Evolutionary conservation across 345 rosid genomes (phyloP).

Genomic region (Nasturtium officinale): DNA sequence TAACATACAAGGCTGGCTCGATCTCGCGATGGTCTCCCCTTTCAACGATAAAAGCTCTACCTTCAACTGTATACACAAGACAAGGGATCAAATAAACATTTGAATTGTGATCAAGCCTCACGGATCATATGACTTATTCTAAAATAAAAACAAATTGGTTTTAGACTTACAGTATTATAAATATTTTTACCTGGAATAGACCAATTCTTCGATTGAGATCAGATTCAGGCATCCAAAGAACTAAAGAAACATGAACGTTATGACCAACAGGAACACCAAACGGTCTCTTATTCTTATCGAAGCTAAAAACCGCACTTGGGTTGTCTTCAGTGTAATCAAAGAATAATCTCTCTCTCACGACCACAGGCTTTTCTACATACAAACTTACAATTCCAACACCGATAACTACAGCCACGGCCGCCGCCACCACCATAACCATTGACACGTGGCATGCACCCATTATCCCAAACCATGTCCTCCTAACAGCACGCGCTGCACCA

Average conservation of each 20-base stretch:
- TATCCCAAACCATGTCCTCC: constrained; percentile 56
- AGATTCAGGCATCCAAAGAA: constrained; percentile 79
- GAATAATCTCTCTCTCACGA: constrained; percentile 55
- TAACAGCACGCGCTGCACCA: constrained; percentile 28
- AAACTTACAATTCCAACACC: constrained; percentile 61
- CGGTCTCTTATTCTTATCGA: constrained; percentile 26
- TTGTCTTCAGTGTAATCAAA: constrained; percentile 68
- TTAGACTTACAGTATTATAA: too few species aligned
- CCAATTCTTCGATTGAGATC: constrained; percentile 66
- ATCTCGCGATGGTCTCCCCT: constrained; percentile 54
- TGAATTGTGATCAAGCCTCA: background rate
- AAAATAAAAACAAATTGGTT: too few species aligned
- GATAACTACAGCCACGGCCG: constrained; percentile 52
- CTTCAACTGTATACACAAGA: constrained; percentile 50
- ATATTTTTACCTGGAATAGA: constrained; percentile 78
- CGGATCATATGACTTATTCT: background rate
- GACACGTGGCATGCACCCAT: constrained; percentile 60
- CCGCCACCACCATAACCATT: constrained; percentile 47
- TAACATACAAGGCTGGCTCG: constrained; percentile 79
- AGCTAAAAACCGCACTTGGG: constrained; percentile 57
- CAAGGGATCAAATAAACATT: background rate
- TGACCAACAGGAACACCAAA: constrained; percentile 65
- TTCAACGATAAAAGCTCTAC: constrained; percentile 60
- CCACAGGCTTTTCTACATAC: constrained; percentile 72
- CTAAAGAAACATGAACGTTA: constrained; percentile 53